These are phyloP conservation scores for Oryza glumipatula DNA, from an alignment of 176 grass and related monocot genomes.

Conservation along the genomic window DNA sequence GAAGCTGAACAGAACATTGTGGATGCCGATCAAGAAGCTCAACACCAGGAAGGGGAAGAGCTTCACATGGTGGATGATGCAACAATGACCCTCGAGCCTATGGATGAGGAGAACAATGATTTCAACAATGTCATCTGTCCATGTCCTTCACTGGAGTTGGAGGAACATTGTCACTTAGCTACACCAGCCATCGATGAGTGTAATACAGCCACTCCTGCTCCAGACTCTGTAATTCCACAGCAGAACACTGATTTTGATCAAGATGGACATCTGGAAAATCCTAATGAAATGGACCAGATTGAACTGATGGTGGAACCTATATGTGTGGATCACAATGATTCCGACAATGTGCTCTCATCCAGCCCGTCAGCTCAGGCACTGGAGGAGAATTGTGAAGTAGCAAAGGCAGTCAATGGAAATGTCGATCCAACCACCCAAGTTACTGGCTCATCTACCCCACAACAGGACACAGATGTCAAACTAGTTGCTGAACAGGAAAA, in stretches of 20 bases:
- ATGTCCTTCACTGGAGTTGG: constrained; percentile 27
- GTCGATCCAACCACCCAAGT: neutral
- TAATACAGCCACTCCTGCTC: constrained; percentile 18
- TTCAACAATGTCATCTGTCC: constrained; percentile 19
- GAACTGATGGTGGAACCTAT: constrained; percentile 38
- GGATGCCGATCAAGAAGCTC: constrained; percentile 37
- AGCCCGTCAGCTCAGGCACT: constrained; percentile 1
- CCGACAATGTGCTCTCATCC: neutral
- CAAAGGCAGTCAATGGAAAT: neutral
- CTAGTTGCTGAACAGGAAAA: constrained; percentile 33
- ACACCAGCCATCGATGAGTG: constrained; percentile 20
- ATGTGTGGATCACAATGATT: constrained; percentile 26
- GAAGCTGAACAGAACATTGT: constrained; percentile 38
- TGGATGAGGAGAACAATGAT: constrained; percentile 35
- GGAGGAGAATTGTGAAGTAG: neutral
- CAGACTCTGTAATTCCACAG: constrained; percentile 27
- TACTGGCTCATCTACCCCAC: constrained; percentile 8
- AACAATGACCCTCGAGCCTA: constrained; percentile 24
- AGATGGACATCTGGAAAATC: constrained; percentile 37
- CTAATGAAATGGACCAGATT: constrained; percentile 29
- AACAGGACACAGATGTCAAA: constrained; percentile 24
- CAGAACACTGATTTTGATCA: constrained; percentile 35
- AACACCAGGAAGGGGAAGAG: constrained; percentile 41
- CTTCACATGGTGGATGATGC: constrained; percentile 35
- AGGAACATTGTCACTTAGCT: constrained; percentile 31